These are phyloP conservation scores for Leccinellum luteum DNA, from an alignment of 768 basidiomycete genomes.

Conservation along the genomic window DNA sequence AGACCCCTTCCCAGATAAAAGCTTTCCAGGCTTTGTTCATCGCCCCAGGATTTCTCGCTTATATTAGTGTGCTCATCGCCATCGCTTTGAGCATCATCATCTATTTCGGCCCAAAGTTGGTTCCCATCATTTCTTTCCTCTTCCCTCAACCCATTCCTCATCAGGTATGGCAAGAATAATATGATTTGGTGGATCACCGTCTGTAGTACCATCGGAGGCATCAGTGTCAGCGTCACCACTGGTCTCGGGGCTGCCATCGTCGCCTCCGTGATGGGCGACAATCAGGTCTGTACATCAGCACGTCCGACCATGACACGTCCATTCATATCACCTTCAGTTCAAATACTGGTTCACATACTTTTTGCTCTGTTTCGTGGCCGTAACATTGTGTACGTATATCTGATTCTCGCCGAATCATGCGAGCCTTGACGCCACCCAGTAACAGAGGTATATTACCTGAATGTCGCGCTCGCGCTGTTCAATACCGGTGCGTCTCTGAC, in stretches of 20 bases:
- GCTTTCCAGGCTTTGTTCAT: slow-evolving; percentile 80
- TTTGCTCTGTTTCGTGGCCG: slow-evolving; percentile 73
- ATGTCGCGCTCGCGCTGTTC: slow-evolving; percentile 93
- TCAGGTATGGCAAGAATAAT: slow-evolving; percentile 80
- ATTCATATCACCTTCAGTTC: slow-evolving; percentile 51
- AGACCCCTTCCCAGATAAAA: slow-evolving; percentile 63
- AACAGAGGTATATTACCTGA: slow-evolving; percentile 92
- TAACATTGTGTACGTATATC: slow-evolving; percentile 67
- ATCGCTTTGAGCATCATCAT: slow-evolving; percentile 71
- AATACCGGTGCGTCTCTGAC: slow-evolving; percentile 61
- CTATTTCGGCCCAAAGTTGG: slow-evolving; percentile 77
- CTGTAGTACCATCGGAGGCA: slow-evolving; percentile 95
- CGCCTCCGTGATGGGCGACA: slow-evolving; percentile 68
- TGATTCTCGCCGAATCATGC: background rate
- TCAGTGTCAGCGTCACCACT: slow-evolving; percentile 91
- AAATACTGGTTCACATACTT: slow-evolving; percentile 93
- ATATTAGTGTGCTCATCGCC: slow-evolving; percentile 59
- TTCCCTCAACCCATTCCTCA: background rate
- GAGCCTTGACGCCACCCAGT: slow-evolving; percentile 40
- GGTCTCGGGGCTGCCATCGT: slow-evolving; percentile 93
- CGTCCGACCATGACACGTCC: background rate
- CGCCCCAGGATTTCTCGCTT: slow-evolving; percentile 78
- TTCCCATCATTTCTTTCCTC: slow-evolving; percentile 4
- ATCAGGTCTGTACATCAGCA: slow-evolving; percentile 54
- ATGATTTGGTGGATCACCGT: slow-evolving; percentile 96